Base-by-base conservation (phyloP, 202 grass and related monocot species). In the Cymbopogon flexuosus region DNA sequence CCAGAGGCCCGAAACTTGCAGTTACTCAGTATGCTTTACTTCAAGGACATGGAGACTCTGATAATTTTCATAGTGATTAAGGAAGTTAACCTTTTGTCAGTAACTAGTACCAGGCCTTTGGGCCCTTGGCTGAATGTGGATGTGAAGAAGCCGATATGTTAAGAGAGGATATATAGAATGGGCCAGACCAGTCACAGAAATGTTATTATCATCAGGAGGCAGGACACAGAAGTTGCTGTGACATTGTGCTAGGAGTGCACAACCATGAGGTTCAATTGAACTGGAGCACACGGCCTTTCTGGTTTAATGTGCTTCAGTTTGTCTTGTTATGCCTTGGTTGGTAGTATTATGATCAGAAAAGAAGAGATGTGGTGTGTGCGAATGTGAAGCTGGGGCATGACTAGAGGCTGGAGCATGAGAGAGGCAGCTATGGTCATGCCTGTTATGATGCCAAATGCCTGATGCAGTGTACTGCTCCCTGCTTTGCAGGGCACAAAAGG, bases 401-500 rank as follows among this genome's bases (percentile, higher is more conserved):
- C 76, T 87, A 40, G 71, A 80, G 71, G 45, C 52, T 76, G 39
- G 84, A 84, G 73, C 72, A 80, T 56, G 73, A 70, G 63, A 37
- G 24, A 62, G 19, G 30, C 35, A 69, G 45, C 46, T 35, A 14
- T 79, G 84, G 84, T 87, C 83, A 70, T 79, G 83, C 79, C 68
- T 70, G 79, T 56, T 43, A 90, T 90, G 84, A 90, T 89, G 68
- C 74, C 68, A 87, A 77, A 81, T 90, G 71, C 58, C 76, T 77
- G 70, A 68, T 77, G 70, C 80, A 76, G 45, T 84, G 88, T 67
- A 84, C 80, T 84, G 76, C 64, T 90, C 51, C 72, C 70, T 81
- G 76, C 85, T 81, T 87, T 86, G 88, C 88, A 84, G 87, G 88
- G 88, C 76, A 90, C 67, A 78, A 87, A 90, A 67, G 81, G 61